Percentiles rank a stretch among this genome's conserved stretches.
Evolutionary conservation across 2,329 filamentous ascomycete genomes (phyloP).

Genomic region (Rhynchosporium agropyri): DNA sequence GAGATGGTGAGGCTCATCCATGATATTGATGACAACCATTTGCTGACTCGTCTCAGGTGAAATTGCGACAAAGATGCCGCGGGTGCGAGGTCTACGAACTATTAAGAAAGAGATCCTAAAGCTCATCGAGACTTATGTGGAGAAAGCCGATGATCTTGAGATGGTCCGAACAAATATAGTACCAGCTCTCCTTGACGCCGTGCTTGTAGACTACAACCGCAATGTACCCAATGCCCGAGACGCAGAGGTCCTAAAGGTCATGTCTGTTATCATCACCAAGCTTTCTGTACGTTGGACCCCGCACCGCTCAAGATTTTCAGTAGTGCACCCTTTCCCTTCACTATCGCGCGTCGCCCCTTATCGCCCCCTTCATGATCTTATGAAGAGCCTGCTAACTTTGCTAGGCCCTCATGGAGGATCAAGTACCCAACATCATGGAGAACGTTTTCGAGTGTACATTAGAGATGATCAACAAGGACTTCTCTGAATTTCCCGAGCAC

Average conservation of each 20-base stretch:
- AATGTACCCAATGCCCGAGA: constrained; percentile 96
- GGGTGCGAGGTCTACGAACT: constrained; percentile 89
- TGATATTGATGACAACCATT: not conserved
- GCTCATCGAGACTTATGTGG: constrained; percentile 95
- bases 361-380: not conserved
- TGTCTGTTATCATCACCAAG: constrained; percentile 96
- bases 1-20: constrained; percentile 64
- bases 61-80: constrained; percentile 95
- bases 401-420: constrained; percentile 94
- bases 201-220: constrained; percentile 93
- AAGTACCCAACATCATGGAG: constrained; percentile 96
- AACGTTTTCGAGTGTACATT: constrained; percentile 98
- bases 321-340: constrained; percentile 40
- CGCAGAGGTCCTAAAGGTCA: constrained; percentile 94
- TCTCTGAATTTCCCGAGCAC: constrained; percentile 98
- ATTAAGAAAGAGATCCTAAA: constrained; percentile 99
- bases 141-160: constrained; percentile 94
- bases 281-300: constrained; percentile 78
- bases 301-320: constrained; percentile 51
- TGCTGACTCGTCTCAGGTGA: constrained; percentile 61
- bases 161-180: constrained; percentile 94
- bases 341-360: constrained; percentile 25
- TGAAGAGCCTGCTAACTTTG: constrained; percentile 40
- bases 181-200: constrained; percentile 90
- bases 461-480: constrained; percentile 99